Base-by-base conservation (phyloP, 495 filamentous ascomycete genomes). In the Neurospora tetrasperma region DNA sequence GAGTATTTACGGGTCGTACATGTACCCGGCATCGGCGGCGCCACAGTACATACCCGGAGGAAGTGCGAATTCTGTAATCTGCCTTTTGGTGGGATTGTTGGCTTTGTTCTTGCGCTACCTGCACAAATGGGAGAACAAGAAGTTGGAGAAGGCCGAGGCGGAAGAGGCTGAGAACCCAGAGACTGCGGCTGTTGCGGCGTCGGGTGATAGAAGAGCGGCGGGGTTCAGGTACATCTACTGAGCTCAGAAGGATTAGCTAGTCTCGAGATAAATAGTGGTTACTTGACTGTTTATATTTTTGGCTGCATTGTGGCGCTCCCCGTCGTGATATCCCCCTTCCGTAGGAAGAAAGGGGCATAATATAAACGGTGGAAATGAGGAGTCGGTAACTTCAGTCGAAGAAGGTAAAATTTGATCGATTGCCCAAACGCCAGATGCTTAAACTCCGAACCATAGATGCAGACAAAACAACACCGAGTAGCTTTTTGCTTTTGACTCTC, bases 1-100 rank as follows among this genome's bases (percentile, higher is more conserved):
- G 3, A 88, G 84, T 71, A 86, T 89, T 62, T 89, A 88, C 76
- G 86, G 86, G 18, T 82, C 84, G 46, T 89, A 89, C 78, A 82
- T 90, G 75, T 90, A 84, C 68, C 87, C 86, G 5, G 76, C 83
- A 11, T 82, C 77, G 39, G 80, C 85, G 6, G 86, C 78, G 31
- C 87, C 88, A 10, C 81, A 84, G 31, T 89, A 86, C 81, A 80
- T 83, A 73, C 69, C 77, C 5, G 84, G 83, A 1, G 84, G 84
- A 1, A 75, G 73, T 68, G 79, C 83, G n/a, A 86, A 83, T 42
- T 82, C 87, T 0, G 86, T 79, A 3, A 84, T 87, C 48, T 85
- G 84, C 62, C 72, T 84, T 1, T 73, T 83, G 14, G 81, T 84
- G 12, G 82, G 79, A 5, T 5, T 78, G 14, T 20, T 83, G 20